phyloP scores from a whole-genome alignment of 306 rosid species.

The Rosa lucieae region DNA sequence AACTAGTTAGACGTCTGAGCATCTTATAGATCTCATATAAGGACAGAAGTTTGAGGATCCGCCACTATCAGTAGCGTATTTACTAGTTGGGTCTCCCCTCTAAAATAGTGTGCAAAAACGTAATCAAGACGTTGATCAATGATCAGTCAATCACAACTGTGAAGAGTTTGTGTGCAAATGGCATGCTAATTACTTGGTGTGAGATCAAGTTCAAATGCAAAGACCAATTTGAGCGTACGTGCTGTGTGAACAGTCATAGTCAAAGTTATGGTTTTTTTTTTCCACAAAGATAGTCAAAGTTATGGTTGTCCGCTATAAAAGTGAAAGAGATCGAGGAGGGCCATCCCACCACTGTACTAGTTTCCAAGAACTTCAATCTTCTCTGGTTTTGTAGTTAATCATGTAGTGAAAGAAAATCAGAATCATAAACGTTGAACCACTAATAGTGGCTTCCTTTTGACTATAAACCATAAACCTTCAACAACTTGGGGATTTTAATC shows the following conservation, averaged over 20 bases:
- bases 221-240: background rate
- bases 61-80: background rate
- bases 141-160: background rate
- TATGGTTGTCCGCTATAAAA: conserved; percentile 4
- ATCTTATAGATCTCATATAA: background rate
- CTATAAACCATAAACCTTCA: conserved; percentile 1
- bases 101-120: background rate
- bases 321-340: conserved; percentile 3
- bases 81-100: background rate
- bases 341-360: background rate
- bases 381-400: background rate
- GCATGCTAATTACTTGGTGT: background rate
- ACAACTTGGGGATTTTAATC: conserved; percentile 1
- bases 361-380: conserved; percentile 7
- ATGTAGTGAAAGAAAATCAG: background rate
- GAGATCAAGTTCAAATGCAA: background rate
- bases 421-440: background rate
- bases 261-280: background rate
- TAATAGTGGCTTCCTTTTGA: background rate
- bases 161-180: background rate
- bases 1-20: background rate
- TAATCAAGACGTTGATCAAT: background rate
- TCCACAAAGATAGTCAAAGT: conserved; percentile 10
- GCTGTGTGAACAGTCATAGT: conserved; percentile 6
- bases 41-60: background rate